These are phyloP conservation scores for Xylariaceae sp. DNA, from an alignment of 2,329 filamentous ascomycete species.

Conservation along the genomic window DNA sequence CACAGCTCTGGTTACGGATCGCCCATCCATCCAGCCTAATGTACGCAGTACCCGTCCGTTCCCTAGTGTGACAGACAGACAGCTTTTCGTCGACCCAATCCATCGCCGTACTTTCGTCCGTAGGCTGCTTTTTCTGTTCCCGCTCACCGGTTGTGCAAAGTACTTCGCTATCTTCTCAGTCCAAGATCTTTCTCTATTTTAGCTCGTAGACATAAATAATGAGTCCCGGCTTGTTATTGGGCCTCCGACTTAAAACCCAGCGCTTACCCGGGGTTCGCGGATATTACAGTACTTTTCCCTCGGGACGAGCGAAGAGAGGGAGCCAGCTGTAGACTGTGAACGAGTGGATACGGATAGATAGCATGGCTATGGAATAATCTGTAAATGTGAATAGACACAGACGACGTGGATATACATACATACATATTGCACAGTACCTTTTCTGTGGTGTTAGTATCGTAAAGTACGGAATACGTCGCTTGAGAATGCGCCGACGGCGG, in stretches of 20 bases:
- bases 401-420: no score
- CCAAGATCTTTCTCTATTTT: neutral
- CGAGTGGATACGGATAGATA: neutral
- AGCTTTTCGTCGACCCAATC: no score
- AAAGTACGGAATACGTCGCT: neutral
- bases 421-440: no score
- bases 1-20: neutral
- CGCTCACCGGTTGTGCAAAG: no score
- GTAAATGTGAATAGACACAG: no score
- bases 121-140: no score
- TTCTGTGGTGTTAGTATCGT: neutral
- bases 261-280: neutral
- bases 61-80: no score
- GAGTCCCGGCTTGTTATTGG: neutral
- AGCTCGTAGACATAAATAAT: neutral
- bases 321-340: neutral
- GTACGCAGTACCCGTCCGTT: neutral
- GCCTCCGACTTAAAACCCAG: neutral
- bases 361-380: no score
- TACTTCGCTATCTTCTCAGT: neutral
- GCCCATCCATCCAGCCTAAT: neutral
- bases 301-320: neutral
- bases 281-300: neutral
- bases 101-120: no score
- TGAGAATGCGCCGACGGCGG: neutral